Conservation (phyloP, 1,139 yeast species). For the Yamadazyma atlantica region DNA sequence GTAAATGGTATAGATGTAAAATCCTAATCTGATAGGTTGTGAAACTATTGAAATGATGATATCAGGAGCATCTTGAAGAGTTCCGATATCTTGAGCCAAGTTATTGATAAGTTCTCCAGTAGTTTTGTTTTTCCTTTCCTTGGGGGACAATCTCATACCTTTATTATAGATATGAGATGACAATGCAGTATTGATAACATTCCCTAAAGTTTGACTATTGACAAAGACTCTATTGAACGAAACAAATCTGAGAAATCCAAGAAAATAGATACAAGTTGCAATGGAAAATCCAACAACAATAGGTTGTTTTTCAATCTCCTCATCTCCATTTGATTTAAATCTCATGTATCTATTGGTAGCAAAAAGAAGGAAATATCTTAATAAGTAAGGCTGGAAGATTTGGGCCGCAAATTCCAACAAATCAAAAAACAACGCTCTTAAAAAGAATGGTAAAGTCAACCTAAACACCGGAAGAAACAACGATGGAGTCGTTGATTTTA, state of each 20-base stretch:
- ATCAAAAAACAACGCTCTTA: conserved; percentile 17
- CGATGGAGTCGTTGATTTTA: conserved; percentile 26
- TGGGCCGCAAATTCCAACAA: conserved; percentile 21
- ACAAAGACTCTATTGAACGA: conserved; percentile 26
- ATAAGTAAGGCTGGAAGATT: conserved; percentile 31
- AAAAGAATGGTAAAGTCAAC: conserved; percentile 7
- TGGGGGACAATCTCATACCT: conserved; percentile 36
- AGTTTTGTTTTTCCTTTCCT: conserved; percentile 35
- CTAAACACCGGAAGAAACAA: conserved; percentile 10
- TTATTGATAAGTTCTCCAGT: conserved; percentile 43
- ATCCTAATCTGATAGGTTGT: conserved; percentile 30
- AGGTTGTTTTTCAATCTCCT: conserved; percentile 20
- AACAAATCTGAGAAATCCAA: conserved; percentile 25
- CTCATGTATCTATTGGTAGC: conserved; percentile 16
- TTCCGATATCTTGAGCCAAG: conserved; percentile 37
- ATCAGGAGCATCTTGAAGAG: conserved; percentile 23
- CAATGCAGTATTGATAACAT: conserved; percentile 23
- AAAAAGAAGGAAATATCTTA: conserved; percentile 31
- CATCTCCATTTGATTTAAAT: conserved; percentile 6
- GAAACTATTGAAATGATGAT: conserved; percentile 26
- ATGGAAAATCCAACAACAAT: conserved; percentile 30
- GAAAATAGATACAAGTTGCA: conserved; percentile 27
- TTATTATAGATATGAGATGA: conserved; percentile 33
- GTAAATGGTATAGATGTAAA: conserved; percentile 29
- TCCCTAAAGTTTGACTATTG: conserved; percentile 19